Evolutionary conservation across 2,329 filamentous ascomycete species (phyloP).

Genomic region (Aspergillus piperis): DNA sequence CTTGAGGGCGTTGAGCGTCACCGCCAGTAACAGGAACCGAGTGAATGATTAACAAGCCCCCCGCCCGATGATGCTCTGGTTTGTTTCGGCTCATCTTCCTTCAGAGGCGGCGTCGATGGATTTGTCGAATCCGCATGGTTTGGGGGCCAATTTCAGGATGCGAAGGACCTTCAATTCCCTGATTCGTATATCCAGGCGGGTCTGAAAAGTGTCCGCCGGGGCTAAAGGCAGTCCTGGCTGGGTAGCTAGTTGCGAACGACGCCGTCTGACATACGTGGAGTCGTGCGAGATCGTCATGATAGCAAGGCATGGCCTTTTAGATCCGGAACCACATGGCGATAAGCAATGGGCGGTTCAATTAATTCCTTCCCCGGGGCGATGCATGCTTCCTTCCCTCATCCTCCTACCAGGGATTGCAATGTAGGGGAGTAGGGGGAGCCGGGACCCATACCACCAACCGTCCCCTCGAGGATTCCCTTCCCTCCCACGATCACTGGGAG

Average conservation of each 20-base stretch:
- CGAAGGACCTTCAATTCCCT: constrained; percentile 8
- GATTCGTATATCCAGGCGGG: constrained; percentile 16
- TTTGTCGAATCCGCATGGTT: constrained; percentile 10
- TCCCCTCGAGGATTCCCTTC: background rate
- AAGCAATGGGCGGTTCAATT: constrained; percentile 19
- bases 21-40: constrained; percentile 4
- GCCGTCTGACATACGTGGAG: constrained; percentile 19
- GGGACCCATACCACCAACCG: background rate
- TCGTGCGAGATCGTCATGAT: constrained; percentile 22
- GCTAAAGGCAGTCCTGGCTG: constrained; percentile 1
- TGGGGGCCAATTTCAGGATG: constrained; percentile 18
- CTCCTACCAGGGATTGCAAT: background rate
- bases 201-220: background rate
- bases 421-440: background rate
- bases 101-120: background rate
- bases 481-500: background rate
- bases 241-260: constrained; percentile 10
- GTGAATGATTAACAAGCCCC: constrained; percentile 1
- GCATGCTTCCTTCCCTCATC: background rate
- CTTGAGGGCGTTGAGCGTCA: constrained; percentile 10
- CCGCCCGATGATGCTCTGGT: constrained; percentile 1
- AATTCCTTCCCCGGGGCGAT: constrained; percentile 3
- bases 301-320: constrained; percentile 16
- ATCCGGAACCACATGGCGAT: constrained; percentile 27
- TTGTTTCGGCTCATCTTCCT: constrained; percentile 2